Evolutionary conservation across 163 green algal genomes (phyloP), one percentile per base, ranked within the genome.

Genomic region (Scenedesmus sp.): DNA sequence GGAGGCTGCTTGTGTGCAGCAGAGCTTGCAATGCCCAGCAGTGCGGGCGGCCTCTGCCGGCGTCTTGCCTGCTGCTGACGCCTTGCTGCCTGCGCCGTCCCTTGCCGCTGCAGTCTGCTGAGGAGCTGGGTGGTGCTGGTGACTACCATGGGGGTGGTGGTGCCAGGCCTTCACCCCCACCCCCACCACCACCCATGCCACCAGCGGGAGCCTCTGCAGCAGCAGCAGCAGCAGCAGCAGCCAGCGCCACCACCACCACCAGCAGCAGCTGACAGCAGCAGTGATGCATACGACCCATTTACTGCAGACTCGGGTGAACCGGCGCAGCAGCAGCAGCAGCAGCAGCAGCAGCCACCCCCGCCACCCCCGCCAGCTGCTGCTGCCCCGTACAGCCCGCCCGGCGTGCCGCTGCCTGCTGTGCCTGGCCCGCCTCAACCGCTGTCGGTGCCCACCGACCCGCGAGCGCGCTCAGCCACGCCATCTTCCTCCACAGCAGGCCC

Each of bases 221-320:
- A 40, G 30, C 42, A 46, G 3, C 73, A 65, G 26, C 42, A 79
- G 42, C 70, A 46, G 5, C 85, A 61, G 70, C 65, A 49, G 43
- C 16, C n/a, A n/a, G n/a, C n/a, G n/a, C n/a, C n/a, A n/a, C n/a
- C n/a, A 70, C 1, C 42, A 80, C 30, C 56, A 80, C n/a, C 53
- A 61, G 70, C 65, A 49, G 43, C 16, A 44, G 73, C 42, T 46
- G 49, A 65, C 49, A 65, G 33, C 37, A 53, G 79, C 35, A 56
- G 73, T 37, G 76, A 86, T 42, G 37, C 83, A 1, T 87, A 86
- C 37, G 87, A 91, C n/a, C 87, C 87, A 37, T 87, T 86, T 22
- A 79, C 18, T 44, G 87, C 87, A 40, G 87, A 90, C 78, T 84
- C 86, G n/a, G 40, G 65, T 40, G 65, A 76, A 40, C 30, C 30